Evolutionary conservation across 495 filamentous ascomycete genomes (phyloP).

Genomic region (Podospora conica): DNA sequence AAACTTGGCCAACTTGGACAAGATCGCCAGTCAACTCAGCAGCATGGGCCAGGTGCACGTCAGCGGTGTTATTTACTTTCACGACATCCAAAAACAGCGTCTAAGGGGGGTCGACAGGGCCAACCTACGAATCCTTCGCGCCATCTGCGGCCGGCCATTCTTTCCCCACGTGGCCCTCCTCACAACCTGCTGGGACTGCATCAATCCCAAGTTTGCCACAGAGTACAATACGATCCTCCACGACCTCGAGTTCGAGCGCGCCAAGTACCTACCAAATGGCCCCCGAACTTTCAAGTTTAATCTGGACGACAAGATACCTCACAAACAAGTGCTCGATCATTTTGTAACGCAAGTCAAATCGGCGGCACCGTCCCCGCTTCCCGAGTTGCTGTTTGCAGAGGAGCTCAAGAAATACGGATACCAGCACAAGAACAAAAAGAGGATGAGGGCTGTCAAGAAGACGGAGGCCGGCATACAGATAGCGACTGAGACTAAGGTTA

Average conservation of each 20-base stretch:
- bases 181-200: conserved; percentile 3
- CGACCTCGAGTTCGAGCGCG: conserved; percentile 4
- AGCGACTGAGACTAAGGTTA: not conserved
- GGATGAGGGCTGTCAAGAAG: not conserved
- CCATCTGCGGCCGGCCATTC: conserved; percentile 1
- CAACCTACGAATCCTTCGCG: not conserved
- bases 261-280: not conserved
- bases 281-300: not conserved
- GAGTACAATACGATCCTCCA: not conserved
- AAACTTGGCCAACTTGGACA: not conserved
- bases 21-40: conserved; percentile 1
- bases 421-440: not conserved
- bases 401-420: conserved; percentile 4
- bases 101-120: not conserved
- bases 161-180: conserved; percentile 2
- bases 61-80: conserved; percentile 3
- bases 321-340: conserved; percentile 2
- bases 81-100: conserved; percentile 2
- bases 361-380: not conserved
- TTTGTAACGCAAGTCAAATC: not conserved
- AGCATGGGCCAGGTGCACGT: not conserved
- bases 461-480: not conserved
- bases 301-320: not conserved
- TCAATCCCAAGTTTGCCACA: not conserved
- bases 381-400: conserved; percentile 2